phyloP scores from a whole-genome alignment of 768 basidiomycete genomes.

The Tulasnella sp. region DNA sequence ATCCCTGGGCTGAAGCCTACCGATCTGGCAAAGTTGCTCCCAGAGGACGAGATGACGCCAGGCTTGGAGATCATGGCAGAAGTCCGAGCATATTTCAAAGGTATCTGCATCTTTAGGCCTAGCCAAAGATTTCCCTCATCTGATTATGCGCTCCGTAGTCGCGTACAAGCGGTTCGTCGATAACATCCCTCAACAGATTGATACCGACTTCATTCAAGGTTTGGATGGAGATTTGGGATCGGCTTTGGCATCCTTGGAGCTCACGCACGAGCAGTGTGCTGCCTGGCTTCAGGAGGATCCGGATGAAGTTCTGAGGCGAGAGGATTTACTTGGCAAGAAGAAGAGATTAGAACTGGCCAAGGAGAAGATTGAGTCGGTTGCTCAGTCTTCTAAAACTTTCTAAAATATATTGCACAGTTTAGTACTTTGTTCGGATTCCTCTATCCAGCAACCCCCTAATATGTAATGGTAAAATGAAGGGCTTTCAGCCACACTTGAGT shows the following conservation, averaged over 20 bases:
- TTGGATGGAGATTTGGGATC: slow-evolving; percentile 36
- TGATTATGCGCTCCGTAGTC: slow-evolving; percentile 28
- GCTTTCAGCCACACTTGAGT: no score
- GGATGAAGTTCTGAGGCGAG: slow-evolving; percentile 34
- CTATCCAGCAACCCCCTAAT: no score
- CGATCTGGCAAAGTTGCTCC: slow-evolving; percentile 1
- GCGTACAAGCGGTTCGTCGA: slow-evolving; percentile 51
- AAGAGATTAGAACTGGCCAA: slow-evolving; percentile 1
- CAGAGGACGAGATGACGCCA: not conserved
- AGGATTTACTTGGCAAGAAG: slow-evolving; percentile 29
- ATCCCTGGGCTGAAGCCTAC: slow-evolving; percentile 39
- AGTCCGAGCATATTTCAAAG: slow-evolving; percentile 5
- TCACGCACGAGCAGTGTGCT: slow-evolving; percentile 38
- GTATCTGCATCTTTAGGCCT: not conserved
- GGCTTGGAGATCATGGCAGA: slow-evolving; percentile 13
- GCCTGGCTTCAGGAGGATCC: slow-evolving; percentile 43
- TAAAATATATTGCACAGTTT: not conserved
- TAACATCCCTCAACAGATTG: slow-evolving; percentile 45
- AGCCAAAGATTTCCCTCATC: not conserved
- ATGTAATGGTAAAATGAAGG: no score
- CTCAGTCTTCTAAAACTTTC: not conserved
- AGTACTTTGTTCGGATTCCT: no score
- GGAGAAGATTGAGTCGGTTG: not conserved
- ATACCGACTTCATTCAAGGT: slow-evolving; percentile 45
- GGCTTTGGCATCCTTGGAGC: slow-evolving; percentile 38